Conservation (phyloP, 306 rosid genomes). For the Rosa lucieae region DNA sequence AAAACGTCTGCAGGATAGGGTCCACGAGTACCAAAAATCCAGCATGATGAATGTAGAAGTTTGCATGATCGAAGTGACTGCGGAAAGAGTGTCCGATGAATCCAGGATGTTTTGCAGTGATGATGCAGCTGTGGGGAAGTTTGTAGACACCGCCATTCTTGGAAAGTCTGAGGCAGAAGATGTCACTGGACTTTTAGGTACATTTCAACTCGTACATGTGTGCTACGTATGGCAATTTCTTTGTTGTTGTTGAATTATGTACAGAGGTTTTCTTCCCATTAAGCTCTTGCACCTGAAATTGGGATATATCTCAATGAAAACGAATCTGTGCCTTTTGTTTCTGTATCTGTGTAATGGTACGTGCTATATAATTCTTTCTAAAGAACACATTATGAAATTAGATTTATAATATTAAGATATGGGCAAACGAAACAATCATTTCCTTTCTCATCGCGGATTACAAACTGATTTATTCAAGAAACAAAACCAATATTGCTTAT, state of each 20-base stretch:
- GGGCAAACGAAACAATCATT: background rate
- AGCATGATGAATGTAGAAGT: too few relatives aligned
- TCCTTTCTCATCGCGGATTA: background rate
- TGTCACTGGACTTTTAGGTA: slow-evolving; percentile 63
- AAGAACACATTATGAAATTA: background rate
- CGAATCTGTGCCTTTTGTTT: background rate
- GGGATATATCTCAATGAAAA: background rate
- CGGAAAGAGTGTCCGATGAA: background rate
- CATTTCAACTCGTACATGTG: background rate
- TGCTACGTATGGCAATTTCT: background rate
- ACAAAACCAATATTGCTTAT: slow-evolving; percentile 7
- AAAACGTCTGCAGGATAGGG: too few relatives aligned
- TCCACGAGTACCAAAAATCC: too few relatives aligned
- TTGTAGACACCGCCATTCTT: slow-evolving; percentile 67
- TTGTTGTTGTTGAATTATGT: background rate
- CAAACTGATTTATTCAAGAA: slow-evolving; percentile 26
- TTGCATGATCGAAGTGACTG: too few relatives aligned
- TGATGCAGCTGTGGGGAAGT: slow-evolving; percentile 59
- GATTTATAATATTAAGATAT: background rate
- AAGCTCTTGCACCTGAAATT: background rate
- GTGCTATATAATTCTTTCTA: background rate
- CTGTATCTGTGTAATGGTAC: background rate
- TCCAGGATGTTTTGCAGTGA: slow-evolving; percentile 34
- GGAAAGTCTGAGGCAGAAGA: slow-evolving; percentile 79
- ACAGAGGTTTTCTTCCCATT: background rate